These are phyloP conservation scores for Erythrophleum ivorense DNA, from an alignment of 331 rosid species.

Conservation along the genomic window DNA sequence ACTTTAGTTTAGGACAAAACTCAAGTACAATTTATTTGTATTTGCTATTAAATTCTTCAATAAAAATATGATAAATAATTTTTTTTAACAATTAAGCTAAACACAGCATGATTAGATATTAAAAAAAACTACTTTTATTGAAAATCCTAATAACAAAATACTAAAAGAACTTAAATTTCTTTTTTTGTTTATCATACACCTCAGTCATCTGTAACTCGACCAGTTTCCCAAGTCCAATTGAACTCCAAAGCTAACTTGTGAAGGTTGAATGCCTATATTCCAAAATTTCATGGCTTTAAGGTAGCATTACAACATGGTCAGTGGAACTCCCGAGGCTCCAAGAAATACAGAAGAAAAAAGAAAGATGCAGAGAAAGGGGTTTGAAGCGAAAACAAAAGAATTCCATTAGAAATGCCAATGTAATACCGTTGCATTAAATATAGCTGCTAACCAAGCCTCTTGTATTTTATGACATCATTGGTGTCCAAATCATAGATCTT, in stretches of 20 bases:
- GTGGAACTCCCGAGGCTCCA: background rate
- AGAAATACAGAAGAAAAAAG: background rate
- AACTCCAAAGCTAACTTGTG: background rate
- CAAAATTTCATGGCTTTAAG: slow-evolving; percentile 9
- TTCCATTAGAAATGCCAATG: slow-evolving; percentile 12
- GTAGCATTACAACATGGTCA: background rate
- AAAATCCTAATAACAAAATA: background rate
- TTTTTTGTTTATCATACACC: background rate
- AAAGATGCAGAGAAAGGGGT: background rate
- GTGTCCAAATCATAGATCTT: slow-evolving; percentile 66
- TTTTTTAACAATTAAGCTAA: background rate
- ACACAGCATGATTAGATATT: background rate
- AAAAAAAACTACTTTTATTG: background rate
- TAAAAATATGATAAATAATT: too few relatives aligned
- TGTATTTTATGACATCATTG: slow-evolving; percentile 70
- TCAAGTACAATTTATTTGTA: too few relatives aligned
- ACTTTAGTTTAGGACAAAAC: too few relatives aligned
- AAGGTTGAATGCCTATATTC: background rate
- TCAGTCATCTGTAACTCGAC: background rate
- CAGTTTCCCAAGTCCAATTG: background rate
- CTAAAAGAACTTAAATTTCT: background rate
- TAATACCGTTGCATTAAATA: slow-evolving; percentile 17
- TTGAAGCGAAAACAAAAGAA: background rate
- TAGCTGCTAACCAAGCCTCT: slow-evolving; percentile 30
- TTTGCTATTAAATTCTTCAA: background rate